Percentiles rank a stretch among this genome's conserved stretches.
These are phyloP conservation scores for Globisporangium rhizosaccharum DNA, from an alignment of 352 stramenopile species.

Conservation along the genomic window DNA sequence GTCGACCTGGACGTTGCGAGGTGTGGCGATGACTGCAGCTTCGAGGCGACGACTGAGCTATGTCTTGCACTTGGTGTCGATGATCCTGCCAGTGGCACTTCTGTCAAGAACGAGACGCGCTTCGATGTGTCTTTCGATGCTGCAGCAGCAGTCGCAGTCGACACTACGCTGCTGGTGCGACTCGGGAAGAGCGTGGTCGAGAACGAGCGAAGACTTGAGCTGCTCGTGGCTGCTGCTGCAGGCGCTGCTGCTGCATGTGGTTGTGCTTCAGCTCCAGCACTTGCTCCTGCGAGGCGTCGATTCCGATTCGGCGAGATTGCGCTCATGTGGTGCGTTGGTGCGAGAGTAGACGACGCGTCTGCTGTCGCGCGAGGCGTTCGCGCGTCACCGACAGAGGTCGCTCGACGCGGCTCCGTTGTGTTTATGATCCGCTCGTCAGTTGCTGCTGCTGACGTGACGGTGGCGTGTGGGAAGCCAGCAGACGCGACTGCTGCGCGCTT, in stretches of 20 bases:
- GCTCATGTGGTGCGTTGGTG: neutral
- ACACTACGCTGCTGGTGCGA: neutral
- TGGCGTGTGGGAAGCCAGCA: neutral
- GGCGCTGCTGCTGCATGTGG: neutral
- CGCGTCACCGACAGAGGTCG: neutral
- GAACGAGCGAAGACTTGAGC: neutral
- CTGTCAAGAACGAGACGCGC: constrained; percentile 2
- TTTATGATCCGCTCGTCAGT: neutral
- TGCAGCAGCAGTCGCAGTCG: neutral
- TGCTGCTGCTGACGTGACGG: neutral
- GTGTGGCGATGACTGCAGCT: neutral
- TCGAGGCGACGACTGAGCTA: neutral
- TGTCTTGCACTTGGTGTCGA: neutral
- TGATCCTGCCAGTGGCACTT: neutral
- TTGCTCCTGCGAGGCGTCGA: constrained; percentile 1
- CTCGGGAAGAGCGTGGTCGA: neutral
- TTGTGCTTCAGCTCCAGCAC: no score
- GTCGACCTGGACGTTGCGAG: neutral
- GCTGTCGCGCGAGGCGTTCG: neutral
- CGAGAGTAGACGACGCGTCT: neutral
- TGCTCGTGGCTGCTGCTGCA: neutral
- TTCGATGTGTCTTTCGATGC: neutral
- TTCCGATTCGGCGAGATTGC: constrained; percentile 1
- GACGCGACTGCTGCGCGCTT: neutral
- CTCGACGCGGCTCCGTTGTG: neutral